Evolutionary conservation across 1,139 yeast genomes (phyloP), one percentile per base, ranked within the genome.

Genomic region (Yamadazyma oceani): DNA sequence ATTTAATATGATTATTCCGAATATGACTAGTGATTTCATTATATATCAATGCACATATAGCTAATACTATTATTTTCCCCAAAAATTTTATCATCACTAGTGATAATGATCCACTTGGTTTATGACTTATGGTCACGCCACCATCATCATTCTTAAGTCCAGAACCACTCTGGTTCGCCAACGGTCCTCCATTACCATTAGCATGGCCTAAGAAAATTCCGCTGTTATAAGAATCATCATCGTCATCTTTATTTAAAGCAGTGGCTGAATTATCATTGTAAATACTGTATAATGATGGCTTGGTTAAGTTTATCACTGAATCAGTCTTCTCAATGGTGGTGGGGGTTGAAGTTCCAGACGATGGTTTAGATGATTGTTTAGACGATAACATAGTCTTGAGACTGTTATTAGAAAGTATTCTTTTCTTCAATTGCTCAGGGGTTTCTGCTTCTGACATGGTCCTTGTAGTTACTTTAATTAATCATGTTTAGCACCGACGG

Each of bases 21-120:
- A 78, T 61, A 45, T 75, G 75, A 39, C 60, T 65, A 21, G 80
- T 70, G 36, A 77, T 54, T 46, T 71, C 74, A 50, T 77, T 75
- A 55, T 75, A 78, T 19, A 72, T 49, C 35, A 63, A 69, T 14
- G 82, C 81, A 17, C 74, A 61, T 4, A 54, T 44, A 1, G 75
- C 64, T 38, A 78, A 58, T n/a, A 73, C 46, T 1, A 53, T 35
- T 17, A 73, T 29, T 35, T 64, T 65, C 27, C 49, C 34, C 5
- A 49, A 16, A 15, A 56, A 35, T 32, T 45, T 44, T 2, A 34
- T 10, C 3, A 44, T 1, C 4, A 39, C 14, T 3, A 36, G n/a
- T 13, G 26, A 23, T n/a, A 36, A 23, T 5, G 47, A 41, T 0
- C 34, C 42, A 15, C 14, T 19, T 19, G 21, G 21, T 19, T 9